phyloP scores from a whole-genome alignment of 352 stramenopile species.

The Blastocystis hominis region DNA sequence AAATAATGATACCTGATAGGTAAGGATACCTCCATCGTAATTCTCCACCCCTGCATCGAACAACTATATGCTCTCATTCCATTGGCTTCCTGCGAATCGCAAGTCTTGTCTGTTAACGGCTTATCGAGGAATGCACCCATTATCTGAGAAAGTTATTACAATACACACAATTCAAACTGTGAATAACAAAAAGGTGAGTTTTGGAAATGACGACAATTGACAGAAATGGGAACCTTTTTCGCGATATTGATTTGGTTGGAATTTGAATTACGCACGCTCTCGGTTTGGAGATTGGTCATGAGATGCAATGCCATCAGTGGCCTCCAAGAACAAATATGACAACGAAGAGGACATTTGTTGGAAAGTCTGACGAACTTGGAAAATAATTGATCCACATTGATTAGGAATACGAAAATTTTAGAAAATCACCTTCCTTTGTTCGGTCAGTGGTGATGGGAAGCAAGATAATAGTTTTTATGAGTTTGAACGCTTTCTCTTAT shows the following conservation, averaged over 20 bases:
- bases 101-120: slow-evolving; percentile 59
- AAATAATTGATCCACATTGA: too few relatives aligned
- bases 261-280: too few relatives aligned
- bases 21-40: slow-evolving; percentile 60
- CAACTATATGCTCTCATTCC: slow-evolving; percentile 59
- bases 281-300: too few relatives aligned
- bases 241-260: not conserved
- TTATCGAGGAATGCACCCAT: slow-evolving; percentile 62
- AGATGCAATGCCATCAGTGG: too few relatives aligned
- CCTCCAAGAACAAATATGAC: too few relatives aligned
- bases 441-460: too few relatives aligned
- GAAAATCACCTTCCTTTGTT: too few relatives aligned
- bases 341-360: too few relatives aligned
- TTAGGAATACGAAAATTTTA: too few relatives aligned
- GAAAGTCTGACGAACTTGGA: too few relatives aligned
- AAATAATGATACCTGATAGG: not conserved
- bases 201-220: not conserved
- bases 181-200: not conserved
- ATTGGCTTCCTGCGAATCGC: slow-evolving; percentile 38
- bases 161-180: not conserved
- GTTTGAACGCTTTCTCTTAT: too few relatives aligned
- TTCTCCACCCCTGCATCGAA: slow-evolving; percentile 63
- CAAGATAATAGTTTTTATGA: too few relatives aligned
- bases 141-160: not conserved
- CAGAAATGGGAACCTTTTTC: not conserved